Evolutionary conservation across 2,329 filamentous ascomycete species (phyloP), one percentile per base, ranked within the genome.

Genomic region (Cladosporium velox): DNA sequence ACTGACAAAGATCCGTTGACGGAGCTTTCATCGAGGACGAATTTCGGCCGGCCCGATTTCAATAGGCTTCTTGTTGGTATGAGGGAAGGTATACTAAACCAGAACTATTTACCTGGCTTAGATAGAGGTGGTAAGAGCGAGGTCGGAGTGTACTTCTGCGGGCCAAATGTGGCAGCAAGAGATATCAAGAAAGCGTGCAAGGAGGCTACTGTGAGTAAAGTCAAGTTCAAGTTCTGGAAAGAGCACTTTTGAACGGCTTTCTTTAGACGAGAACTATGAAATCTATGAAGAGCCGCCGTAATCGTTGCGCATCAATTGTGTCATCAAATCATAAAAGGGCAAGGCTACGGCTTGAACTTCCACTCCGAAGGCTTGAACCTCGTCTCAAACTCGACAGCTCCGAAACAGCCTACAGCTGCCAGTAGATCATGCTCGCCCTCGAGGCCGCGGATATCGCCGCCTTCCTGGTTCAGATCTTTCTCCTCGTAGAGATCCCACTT

Each of bases 161-260:
- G 95, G 67, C 93, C 93, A 28, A 95, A 91, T 69, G 85, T 85
- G 70, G 83, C 86, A 80, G 94, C 94, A 7, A 87, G 93, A 71
- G 88, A 92, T 74, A 97, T 99, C 77, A 90, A 91, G 79, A 87
- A 88, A 76, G 93, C 94, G 18, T 91, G 91, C 71, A 91, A 90
- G 75, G 78, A 83, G 63, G 90, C 90, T 18, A 91, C 88, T 14
- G 88, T 86, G 44, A 87, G 87, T 69, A 91, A 96, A 72, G 92
- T 99, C 66, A 87, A 89, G 74, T 99, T 98, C 83, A 91, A 92
- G 73, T 99, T 99, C 84, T 99, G 95, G 95, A 99, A 99, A 83
- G 95, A 99, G 80, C 94, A 99, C 77, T 84, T 84, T 70, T 84
- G 51, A 64, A 6, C 12, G 21, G 11, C 32, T 35, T n/a, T 30